Evolutionary conservation across 805 yeast genomes (phyloP).

Genomic region (Maudiozyma bulderi): DNA sequence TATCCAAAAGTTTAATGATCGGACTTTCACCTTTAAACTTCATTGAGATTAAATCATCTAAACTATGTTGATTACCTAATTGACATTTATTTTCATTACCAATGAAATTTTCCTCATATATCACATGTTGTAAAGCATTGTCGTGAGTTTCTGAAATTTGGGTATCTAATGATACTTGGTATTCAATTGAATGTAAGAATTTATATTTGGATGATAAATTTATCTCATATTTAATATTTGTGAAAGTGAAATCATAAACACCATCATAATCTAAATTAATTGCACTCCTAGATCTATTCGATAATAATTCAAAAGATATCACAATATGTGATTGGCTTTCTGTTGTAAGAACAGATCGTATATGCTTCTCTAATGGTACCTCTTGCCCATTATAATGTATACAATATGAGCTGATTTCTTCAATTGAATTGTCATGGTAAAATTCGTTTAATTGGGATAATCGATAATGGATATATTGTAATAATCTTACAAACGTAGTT

Average conservation of each 20-base stretch:
- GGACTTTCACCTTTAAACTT: slow-evolving; percentile 17
- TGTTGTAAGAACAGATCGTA: not conserved
- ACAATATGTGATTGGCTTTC: not conserved
- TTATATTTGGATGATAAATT: slow-evolving; percentile 19
- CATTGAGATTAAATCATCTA: slow-evolving; percentile 14
- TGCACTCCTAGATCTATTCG: slow-evolving; percentile 1
- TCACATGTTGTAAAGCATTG: slow-evolving; percentile 10
- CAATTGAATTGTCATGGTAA: too few relatives aligned
- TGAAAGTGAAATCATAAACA: slow-evolving; percentile 9
- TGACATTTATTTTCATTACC: slow-evolving; percentile 11
- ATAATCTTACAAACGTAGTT: slow-evolving; percentile 15
- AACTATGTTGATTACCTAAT: slow-evolving; percentile 8
- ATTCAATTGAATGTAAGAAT: not conserved
- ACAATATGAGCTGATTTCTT: not conserved
- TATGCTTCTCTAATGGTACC: not conserved
- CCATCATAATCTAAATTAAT: slow-evolving; percentile 11
- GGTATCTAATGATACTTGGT: slow-evolving; percentile 6
- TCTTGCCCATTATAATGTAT: not conserved
- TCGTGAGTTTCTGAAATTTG: slow-evolving; percentile 13
- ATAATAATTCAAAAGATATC: not conserved
- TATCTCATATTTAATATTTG: slow-evolving; percentile 13
- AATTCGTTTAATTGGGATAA: not conserved
- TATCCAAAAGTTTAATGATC: slow-evolving; percentile 7
- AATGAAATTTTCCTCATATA: slow-evolving; percentile 10
- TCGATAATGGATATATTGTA: slow-evolving; percentile 22